phyloP scores from a whole-genome alignment of 768 basidiomycete genomes.

The Strobilomyces echinocephalus region DNA sequence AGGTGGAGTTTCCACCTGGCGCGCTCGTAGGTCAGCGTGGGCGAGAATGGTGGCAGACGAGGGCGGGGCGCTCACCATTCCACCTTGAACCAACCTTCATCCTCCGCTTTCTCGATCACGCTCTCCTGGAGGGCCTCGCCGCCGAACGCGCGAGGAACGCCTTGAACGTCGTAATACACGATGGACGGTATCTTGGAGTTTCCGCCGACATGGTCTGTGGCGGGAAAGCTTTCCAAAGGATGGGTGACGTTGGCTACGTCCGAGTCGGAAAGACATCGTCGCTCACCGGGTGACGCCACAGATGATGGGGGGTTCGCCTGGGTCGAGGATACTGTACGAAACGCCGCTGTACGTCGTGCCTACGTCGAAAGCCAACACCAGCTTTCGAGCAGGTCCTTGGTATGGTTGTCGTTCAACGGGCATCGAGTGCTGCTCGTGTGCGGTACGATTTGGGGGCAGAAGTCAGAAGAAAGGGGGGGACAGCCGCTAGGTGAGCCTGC shows the following conservation, averaged over 20 bases:
- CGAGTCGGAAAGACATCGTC: too few species aligned
- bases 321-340: constrained; percentile 36
- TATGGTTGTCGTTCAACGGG: constrained; percentile 34
- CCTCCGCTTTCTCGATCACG: constrained; percentile 37
- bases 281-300: too few species aligned
- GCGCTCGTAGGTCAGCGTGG: constrained; percentile 4
- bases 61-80: constrained; percentile 25
- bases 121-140: constrained; percentile 40
- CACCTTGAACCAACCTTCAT: constrained; percentile 28
- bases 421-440: too few species aligned
- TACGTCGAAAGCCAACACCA: constrained; percentile 49
- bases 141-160: constrained; percentile 39
- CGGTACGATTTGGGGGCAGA: too few species aligned
- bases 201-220: constrained; percentile 42
- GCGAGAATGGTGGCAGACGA: neutral
- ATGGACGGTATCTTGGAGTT: constrained; percentile 50
- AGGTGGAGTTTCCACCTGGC: constrained; percentile 36
- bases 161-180: constrained; percentile 41
- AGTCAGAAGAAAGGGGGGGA: too few species aligned
- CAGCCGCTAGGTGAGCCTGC: too few species aligned
- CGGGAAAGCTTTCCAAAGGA: constrained; percentile 39
- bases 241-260: neutral
- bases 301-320: constrained; percentile 19
- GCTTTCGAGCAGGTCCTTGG: constrained; percentile 37
- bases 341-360: constrained; percentile 51